These are phyloP conservation scores for Centrapalus pauciflorus DNA, from an alignment of 129 eudicot species.

Conservation along the genomic window DNA sequence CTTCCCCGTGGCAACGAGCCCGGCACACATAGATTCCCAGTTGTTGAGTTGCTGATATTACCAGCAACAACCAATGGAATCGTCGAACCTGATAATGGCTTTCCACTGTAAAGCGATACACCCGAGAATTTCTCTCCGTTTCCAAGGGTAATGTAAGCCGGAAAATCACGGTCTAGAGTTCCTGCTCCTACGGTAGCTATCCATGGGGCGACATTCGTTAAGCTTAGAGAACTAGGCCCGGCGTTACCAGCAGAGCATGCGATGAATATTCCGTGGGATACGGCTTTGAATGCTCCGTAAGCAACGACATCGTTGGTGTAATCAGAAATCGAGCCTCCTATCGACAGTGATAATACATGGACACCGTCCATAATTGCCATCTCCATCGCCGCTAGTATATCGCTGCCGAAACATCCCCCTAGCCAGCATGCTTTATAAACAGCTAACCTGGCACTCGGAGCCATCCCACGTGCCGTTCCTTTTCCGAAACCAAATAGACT, in stretches of 20 bases:
- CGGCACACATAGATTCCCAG: slow-evolving; percentile 41
- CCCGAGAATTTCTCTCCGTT: slow-evolving; percentile 55
- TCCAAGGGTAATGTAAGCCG: slow-evolving; percentile 54
- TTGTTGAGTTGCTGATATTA: slow-evolving; percentile 29
- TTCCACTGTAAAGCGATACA: slow-evolving; percentile 66
- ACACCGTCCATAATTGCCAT: slow-evolving; percentile 64
- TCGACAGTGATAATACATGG: slow-evolving; percentile 54
- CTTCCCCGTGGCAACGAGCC: slow-evolving; percentile 43
- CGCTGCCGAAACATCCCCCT: slow-evolving; percentile 62
- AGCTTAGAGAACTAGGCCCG: slow-evolving; percentile 51
- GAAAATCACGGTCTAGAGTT: slow-evolving; percentile 72
- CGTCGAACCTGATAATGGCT: slow-evolving; percentile 21
- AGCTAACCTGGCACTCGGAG: slow-evolving; percentile 58
- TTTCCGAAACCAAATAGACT: slow-evolving; percentile 71
- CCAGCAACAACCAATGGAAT: slow-evolving; percentile 58
- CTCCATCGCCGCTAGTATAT: slow-evolving; percentile 77
- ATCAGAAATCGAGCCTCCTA: slow-evolving; percentile 49
- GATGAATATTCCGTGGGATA: slow-evolving; percentile 49
- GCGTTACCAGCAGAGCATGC: slow-evolving; percentile 75
- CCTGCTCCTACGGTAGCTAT: slow-evolving; percentile 82
- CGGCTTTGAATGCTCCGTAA: slow-evolving; percentile 60
- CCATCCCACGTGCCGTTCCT: slow-evolving; percentile 85
- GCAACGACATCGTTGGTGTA: slow-evolving; percentile 56
- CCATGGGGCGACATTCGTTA: slow-evolving; percentile 82
- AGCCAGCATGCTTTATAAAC: slow-evolving; percentile 77